Base-by-base conservation (phyloP, 2,329 filamentous ascomycete genomes). In the Fusarium pilosicola region DNA sequence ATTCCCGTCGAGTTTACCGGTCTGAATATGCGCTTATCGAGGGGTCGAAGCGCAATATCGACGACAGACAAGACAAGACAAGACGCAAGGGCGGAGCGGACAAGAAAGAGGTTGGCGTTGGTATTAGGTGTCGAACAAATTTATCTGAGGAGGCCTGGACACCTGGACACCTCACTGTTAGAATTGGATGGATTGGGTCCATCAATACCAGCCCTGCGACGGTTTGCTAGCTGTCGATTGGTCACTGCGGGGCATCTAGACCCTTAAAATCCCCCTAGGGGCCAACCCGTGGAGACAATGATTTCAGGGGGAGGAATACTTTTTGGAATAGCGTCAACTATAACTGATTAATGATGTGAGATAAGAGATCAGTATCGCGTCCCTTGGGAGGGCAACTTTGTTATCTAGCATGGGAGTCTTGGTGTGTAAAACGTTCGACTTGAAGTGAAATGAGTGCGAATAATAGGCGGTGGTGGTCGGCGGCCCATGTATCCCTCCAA, bases 201-300 rank as follows among this genome's bases (percentile, higher is more conserved):
- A 54, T 63, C 51, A 61, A 63, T 54, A 51, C 67, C 61, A 74
- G 71, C 68, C 65, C 68, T 78, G 74, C 54, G 72, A 75, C 70
- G 58, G 65, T 71, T 73, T 74, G 61, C 62, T 68, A 70, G 62
- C 58, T 65, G 48, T 76, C 75, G 65, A 78, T 78, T 78, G 76
- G 76, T 60, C 58, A 48, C 52, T 62, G 74, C 66, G 72, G 76
- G 75, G 72, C 67, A 65, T 62, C 57, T 51, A 62, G 69, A 74
- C 63, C 76, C 68, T 71, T 65, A 55, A 61, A 62, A 61, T 18
- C 26, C 56, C 65, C 75, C 46, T 49, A 45, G 48, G 57, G 51
- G 48, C 30, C 44, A 46, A 48, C 44, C 52, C 20, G 39, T 60
- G 39, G 48, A 62, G 61, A 62, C 66, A 57, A 57, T 55, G 45